phyloP scores from a whole-genome alignment of 2,329 filamentous ascomycete species.

The Colletotrichum liriopes region DNA sequence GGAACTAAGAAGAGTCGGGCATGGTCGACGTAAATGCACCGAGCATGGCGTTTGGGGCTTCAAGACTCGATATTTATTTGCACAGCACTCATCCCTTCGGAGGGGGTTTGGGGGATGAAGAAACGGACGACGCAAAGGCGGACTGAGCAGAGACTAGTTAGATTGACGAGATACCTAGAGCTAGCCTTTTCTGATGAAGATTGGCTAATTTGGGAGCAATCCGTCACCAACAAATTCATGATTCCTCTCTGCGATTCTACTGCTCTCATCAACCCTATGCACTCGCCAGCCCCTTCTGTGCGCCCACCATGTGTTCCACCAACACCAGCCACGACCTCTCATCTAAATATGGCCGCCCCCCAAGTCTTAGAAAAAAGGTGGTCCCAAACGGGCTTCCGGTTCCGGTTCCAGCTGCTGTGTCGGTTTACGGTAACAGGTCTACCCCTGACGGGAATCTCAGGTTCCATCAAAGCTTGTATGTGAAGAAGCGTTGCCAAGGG shows the following conservation, averaged over 20 bases:
- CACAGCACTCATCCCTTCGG: slow-evolving; percentile 30
- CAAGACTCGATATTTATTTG: slow-evolving; percentile 5
- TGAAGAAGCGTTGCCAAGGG: slow-evolving; percentile 5
- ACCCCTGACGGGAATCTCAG: slow-evolving; percentile 15
- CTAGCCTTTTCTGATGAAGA: not conserved
- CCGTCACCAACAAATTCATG: not conserved
- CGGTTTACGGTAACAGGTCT: slow-evolving; percentile 4
- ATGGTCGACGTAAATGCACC: slow-evolving; percentile 25
- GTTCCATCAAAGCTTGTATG: not conserved
- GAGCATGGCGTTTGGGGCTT: slow-evolving; percentile 35
- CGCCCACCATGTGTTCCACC: not conserved
- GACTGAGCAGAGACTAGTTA: not conserved
- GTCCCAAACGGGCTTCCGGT: slow-evolving; percentile 8
- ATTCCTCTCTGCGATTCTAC: not conserved
- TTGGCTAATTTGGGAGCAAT: slow-evolving; percentile 14
- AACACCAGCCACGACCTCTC: not conserved
- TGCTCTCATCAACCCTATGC: not conserved
- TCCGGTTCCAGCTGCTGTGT: slow-evolving; percentile 34
- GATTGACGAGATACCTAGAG: slow-evolving; percentile 30
- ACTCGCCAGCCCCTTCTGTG: not conserved
- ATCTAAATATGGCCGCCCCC: slow-evolving; percentile 10
- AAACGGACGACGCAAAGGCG: slow-evolving; percentile 9
- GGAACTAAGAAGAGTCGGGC: not conserved
- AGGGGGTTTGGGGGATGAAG: not conserved
- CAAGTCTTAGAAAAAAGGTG: not conserved